These are phyloP conservation scores for Eudorina sp. DNA, from an alignment of 139 green algal species.

Conservation along the genomic window DNA sequence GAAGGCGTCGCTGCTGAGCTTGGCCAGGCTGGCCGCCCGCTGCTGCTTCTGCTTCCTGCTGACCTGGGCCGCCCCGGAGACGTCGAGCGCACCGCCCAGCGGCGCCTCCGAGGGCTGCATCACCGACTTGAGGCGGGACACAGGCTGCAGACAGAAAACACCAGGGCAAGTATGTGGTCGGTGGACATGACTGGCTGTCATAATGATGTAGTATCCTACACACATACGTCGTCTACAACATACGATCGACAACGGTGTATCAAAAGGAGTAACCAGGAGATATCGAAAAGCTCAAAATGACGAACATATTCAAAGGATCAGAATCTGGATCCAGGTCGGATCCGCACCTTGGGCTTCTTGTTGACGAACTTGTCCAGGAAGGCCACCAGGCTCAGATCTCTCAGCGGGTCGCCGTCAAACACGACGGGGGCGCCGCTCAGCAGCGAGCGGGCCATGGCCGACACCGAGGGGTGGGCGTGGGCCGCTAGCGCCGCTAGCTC, in stretches of 20 bases:
- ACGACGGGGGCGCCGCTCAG: slow-evolving; percentile 82
- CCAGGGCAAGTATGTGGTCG: no score
- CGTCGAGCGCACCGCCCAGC: slow-evolving; percentile 12
- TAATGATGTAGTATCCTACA: neutral
- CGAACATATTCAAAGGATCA: no score
- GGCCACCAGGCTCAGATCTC: slow-evolving; percentile 82
- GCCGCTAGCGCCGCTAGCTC: slow-evolving; percentile 87
- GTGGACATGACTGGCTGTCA: no score
- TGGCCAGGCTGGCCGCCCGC: slow-evolving; percentile 10
- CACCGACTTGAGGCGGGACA: slow-evolving; percentile 67
- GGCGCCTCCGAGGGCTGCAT: slow-evolving; percentile 81
- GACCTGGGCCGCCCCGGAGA: neutral
- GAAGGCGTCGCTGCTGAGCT: slow-evolving; percentile 75
- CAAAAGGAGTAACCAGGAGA: no score
- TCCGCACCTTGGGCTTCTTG: slow-evolving; percentile 89
- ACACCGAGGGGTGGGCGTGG: slow-evolving; percentile 91
- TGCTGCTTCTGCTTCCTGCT: neutral
- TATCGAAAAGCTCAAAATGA: no score
- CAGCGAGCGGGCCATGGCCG: slow-evolving; percentile 89
- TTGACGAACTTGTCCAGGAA: slow-evolving; percentile 97
- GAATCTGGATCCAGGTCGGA: no score
- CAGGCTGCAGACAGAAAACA: slow-evolving; percentile 48
- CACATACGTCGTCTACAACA: no score
- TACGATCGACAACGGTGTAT: no score
- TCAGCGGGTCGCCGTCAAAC: slow-evolving; percentile 93